Conservation (phyloP, 352 stramenopile genomes). For the Globisporangium iwayamae region DNA sequence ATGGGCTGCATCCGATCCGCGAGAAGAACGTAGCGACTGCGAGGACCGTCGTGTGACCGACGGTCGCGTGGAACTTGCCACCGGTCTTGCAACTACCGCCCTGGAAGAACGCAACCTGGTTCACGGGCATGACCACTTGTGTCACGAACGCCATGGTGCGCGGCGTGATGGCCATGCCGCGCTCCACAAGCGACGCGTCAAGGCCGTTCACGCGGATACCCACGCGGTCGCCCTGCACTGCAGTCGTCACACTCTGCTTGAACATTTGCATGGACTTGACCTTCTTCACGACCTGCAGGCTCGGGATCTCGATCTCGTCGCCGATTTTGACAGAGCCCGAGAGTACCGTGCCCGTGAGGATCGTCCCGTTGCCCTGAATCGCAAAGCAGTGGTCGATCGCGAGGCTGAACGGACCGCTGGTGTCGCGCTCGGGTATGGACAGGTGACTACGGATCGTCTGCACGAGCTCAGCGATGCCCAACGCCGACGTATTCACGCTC, state of each 20-base stretch:
- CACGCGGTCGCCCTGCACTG: constrained; percentile 93
- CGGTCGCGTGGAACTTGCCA: constrained; percentile 65
- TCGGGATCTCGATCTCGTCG: constrained; percentile 93
- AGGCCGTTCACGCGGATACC: constrained; percentile 91
- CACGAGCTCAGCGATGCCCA: constrained; percentile 79
- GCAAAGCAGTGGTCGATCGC: constrained; percentile 98
- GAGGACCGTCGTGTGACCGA: constrained; percentile 76
- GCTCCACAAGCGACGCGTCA: constrained; percentile 58
- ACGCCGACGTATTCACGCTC: neutral
- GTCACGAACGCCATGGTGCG: constrained; percentile 42
- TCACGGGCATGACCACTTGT: constrained; percentile 51
- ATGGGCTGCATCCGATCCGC: constrained; percentile 13
- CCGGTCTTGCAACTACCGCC: constrained; percentile 46
- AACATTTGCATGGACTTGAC: constrained; percentile 99
- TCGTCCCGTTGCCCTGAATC: constrained; percentile 96
- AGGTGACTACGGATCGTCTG: constrained; percentile 31
- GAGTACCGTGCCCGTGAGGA: constrained; percentile 95
- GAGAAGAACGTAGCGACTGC: constrained; percentile 64
- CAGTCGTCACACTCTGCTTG: constrained; percentile 76
- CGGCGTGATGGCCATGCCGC: constrained; percentile 53
- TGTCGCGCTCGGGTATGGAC: constrained; percentile 36
- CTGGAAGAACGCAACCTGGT: constrained; percentile 60
- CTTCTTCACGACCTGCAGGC: constrained; percentile 81
- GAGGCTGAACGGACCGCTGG: constrained; percentile 84
- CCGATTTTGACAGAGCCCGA: constrained; percentile 84